Conservation (phyloP, 2,329 filamentous ascomycete genomes). For the Aspergillus sp. region DNA sequence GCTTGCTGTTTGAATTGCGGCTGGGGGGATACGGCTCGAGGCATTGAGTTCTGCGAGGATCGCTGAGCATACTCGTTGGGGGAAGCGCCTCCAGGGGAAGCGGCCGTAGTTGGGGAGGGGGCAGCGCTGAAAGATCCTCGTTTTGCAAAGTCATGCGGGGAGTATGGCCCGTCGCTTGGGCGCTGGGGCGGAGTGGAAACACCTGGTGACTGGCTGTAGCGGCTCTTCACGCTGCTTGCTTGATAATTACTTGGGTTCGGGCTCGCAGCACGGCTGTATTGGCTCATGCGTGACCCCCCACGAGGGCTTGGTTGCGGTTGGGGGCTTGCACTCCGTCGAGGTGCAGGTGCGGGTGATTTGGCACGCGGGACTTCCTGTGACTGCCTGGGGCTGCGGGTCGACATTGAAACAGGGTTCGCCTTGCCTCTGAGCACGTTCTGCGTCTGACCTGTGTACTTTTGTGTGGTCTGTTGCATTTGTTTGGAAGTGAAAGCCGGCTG, state of each 20-base stretch:
- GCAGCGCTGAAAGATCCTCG: conserved; percentile 35
- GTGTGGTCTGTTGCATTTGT: conserved; percentile 92
- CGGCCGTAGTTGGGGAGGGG: conserved; percentile 5
- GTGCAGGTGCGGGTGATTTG: conserved; percentile 61
- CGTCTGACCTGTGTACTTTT: conserved; percentile 82
- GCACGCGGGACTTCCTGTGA: conserved; percentile 46
- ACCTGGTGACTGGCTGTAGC: conserved; percentile 39
- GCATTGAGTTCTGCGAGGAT: not conserved
- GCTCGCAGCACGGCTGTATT: conserved; percentile 44
- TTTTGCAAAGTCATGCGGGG: conserved; percentile 43
- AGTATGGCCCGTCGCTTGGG: conserved; percentile 41
- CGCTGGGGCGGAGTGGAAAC: conserved; percentile 32
- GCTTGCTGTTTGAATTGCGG: conserved; percentile 51
- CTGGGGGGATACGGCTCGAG: conserved; percentile 51
- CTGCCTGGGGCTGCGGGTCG: conserved; percentile 56
- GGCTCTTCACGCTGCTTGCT: conserved; percentile 41
- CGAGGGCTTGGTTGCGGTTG: conserved; percentile 30
- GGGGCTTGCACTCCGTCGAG: conserved; percentile 52
- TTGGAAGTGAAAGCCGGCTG: conserved; percentile 88
- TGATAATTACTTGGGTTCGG: conserved; percentile 48
- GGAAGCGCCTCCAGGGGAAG: not conserved
- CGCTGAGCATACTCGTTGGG: conserved; percentile 3
- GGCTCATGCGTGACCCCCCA: conserved; percentile 38
- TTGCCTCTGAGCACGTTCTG: conserved; percentile 67
- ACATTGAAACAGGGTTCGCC: conserved; percentile 53